These are phyloP conservation scores for Neopestalotiopsis sp. DNA, from an alignment of 2,329 filamentous ascomycete species.

Conservation along the genomic window DNA sequence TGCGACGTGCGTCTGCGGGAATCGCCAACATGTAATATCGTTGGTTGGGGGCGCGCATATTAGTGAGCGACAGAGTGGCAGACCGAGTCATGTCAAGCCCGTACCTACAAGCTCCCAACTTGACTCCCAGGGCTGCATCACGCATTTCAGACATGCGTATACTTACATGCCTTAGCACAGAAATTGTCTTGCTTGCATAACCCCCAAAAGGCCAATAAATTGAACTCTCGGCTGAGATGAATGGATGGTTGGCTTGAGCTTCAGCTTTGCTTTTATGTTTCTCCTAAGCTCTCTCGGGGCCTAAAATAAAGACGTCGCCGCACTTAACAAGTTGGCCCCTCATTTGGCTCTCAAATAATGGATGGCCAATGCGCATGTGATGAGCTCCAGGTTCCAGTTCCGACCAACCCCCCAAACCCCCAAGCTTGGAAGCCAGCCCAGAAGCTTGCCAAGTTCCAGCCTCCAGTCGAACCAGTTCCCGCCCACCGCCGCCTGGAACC, in stretches of 20 bases:
- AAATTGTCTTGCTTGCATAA: no score
- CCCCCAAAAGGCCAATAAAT: no score
- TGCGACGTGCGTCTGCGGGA: background rate
- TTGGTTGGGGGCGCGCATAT: background rate
- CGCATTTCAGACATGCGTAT: no score
- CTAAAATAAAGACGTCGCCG: background rate
- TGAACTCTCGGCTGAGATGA: no score
- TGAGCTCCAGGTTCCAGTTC: background rate
- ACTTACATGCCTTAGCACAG: no score
- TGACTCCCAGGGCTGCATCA: no score
- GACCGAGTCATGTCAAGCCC: background rate
- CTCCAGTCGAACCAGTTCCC: background rate
- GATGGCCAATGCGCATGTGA: constrained; percentile 17
- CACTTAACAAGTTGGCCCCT: background rate
- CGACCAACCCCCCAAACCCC: background rate
- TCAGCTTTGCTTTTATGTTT: background rate
- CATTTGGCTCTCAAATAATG: background rate
- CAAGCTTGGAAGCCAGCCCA: background rate
- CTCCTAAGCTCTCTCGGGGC: background rate
- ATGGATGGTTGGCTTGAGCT: background rate
- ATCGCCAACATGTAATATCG: background rate
- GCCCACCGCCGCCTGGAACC: background rate
- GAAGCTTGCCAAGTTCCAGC: no score
- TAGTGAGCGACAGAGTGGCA: background rate
- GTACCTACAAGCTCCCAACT: background rate